A percentile compares a stretch with the other conserved stretches of the same genome.
Evolutionary conservation across 371 early-diverging fungal species (phyloP).

Genomic region (Mucor velutinosus): DNA sequence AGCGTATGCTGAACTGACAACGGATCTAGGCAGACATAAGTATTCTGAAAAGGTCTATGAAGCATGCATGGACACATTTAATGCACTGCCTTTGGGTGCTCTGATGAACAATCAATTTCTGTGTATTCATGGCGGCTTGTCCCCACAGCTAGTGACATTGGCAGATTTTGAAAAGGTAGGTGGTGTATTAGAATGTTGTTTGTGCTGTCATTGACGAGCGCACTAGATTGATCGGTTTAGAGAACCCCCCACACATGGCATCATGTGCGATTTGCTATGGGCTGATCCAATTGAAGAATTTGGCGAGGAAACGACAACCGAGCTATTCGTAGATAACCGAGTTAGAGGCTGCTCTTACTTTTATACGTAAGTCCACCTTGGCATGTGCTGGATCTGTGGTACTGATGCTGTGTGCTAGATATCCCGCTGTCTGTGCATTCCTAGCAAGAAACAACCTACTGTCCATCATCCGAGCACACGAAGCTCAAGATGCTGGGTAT

Average conservation of each 20-base stretch:
- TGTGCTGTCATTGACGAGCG: neutral
- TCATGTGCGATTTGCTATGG: constrained; percentile 98
- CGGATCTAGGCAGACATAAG: constrained; percentile 79
- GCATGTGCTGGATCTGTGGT: neutral
- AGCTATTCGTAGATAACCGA: constrained; percentile 86
- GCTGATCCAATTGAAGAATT: constrained; percentile 97
- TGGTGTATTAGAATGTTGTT: neutral
- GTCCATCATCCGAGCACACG: constrained; percentile 96
- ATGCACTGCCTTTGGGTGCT: constrained; percentile 94
- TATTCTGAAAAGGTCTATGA: constrained; percentile 95
- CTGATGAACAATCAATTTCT: constrained; percentile 96
- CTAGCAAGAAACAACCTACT: constrained; percentile 91
- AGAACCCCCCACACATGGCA: constrained; percentile 93
- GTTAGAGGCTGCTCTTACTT: constrained; percentile 96
- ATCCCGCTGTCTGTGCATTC: constrained; percentile 90
- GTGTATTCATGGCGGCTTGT: constrained; percentile 98
- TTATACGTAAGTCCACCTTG: constrained; percentile 53
- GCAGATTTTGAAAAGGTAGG: constrained; percentile 72
- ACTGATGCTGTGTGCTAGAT: constrained; percentile 46
- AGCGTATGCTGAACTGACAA: neutral
- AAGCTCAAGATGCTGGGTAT: constrained; percentile 98
- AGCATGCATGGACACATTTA: constrained; percentile 91
- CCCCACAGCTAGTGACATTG: constrained; percentile 89
- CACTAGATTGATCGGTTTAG: constrained; percentile 87
- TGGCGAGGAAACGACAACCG: constrained; percentile 85